Conservation (phyloP, 2,329 filamentous ascomycete species). For the Fonsecaea erecta region DNA sequence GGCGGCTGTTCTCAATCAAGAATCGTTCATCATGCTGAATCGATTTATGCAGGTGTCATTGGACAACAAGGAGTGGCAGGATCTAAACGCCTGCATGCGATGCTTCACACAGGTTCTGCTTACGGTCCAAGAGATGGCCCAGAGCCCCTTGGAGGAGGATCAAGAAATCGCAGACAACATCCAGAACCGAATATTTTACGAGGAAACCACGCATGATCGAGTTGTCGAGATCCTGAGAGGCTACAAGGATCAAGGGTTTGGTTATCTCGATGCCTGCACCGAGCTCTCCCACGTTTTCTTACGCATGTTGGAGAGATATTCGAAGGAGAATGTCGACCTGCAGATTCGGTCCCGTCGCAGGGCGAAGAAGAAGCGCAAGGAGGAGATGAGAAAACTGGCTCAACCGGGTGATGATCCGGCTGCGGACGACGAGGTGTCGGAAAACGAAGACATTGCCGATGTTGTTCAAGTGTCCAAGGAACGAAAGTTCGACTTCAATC, state of each 20-base stretch:
- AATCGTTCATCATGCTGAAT: constrained; percentile 89
- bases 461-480: constrained; percentile 76
- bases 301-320: constrained; percentile 88
- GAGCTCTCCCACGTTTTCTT: constrained; percentile 91
- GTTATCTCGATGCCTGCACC: constrained; percentile 88
- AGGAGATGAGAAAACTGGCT: constrained; percentile 52
- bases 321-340: constrained; percentile 92
- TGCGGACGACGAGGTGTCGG: constrained; percentile 62
- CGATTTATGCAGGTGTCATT: constrained; percentile 77
- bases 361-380: constrained; percentile 73
- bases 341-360: constrained; percentile 83
- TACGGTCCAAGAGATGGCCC: constrained; percentile 89
- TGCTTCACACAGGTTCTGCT: constrained; percentile 94
- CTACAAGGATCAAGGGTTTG: constrained; percentile 94
- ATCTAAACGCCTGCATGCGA: constrained; percentile 84
- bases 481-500: constrained; percentile 90
- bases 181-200: constrained; percentile 95
- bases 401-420: constrained; percentile 52
- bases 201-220: constrained; percentile 89
- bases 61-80: constrained; percentile 84
- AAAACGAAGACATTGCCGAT: constrained; percentile 73
- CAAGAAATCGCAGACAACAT: constrained; percentile 98
- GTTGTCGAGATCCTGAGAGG: constrained; percentile 77
- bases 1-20: constrained; percentile 87
- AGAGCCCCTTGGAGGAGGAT: constrained; percentile 84